Evolutionary conservation across 495 filamentous ascomycete species (phyloP).

Genomic region (Trichodelitschia bisporula): DNA sequence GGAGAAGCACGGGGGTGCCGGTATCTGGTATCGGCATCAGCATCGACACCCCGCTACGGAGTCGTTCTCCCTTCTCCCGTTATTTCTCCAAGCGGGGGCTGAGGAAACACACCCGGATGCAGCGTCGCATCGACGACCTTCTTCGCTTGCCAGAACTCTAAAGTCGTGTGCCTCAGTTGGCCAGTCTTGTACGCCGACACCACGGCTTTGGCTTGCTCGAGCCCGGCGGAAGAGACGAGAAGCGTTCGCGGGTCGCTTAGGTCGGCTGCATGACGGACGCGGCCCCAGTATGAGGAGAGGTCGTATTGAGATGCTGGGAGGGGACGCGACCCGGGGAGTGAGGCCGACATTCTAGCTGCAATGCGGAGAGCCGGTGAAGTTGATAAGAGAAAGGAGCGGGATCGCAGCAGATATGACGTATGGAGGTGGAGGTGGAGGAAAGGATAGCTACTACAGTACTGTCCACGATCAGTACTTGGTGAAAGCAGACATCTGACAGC

Average conservation of each 20-base stretch:
- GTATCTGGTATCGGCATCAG: slow-evolving; percentile 34
- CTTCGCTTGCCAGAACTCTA: slow-evolving; percentile 84
- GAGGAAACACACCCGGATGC: slow-evolving; percentile 61
- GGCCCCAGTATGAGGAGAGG: slow-evolving; percentile 79
- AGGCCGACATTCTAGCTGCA: slow-evolving; percentile 97
- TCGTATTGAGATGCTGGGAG: slow-evolving; percentile 81
- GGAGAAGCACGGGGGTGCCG: slow-evolving; percentile 70
- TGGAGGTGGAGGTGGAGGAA: no score
- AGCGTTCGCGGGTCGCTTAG: slow-evolving; percentile 85
- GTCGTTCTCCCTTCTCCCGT: no score
- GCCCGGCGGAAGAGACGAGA: slow-evolving; percentile 43
- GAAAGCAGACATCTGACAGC: no score
- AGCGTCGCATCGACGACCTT: slow-evolving; percentile 90
- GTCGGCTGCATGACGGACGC: slow-evolving; percentile 71
- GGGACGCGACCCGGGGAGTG: slow-evolving; percentile 64
- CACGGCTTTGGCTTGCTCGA: slow-evolving; percentile 60
- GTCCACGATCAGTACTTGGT: no score
- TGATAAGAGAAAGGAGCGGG: not conserved
- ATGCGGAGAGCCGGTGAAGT: no score
- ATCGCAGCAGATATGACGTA: no score
- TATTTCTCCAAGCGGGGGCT: no score
- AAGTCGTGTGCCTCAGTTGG: slow-evolving; percentile 50
- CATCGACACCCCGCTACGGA: no score
- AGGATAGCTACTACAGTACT: no score
- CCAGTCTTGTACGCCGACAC: slow-evolving; percentile 65